Base-by-base conservation (phyloP, 192 early-diverging fungal genomes). In the Linnemannia exigua region DNA sequence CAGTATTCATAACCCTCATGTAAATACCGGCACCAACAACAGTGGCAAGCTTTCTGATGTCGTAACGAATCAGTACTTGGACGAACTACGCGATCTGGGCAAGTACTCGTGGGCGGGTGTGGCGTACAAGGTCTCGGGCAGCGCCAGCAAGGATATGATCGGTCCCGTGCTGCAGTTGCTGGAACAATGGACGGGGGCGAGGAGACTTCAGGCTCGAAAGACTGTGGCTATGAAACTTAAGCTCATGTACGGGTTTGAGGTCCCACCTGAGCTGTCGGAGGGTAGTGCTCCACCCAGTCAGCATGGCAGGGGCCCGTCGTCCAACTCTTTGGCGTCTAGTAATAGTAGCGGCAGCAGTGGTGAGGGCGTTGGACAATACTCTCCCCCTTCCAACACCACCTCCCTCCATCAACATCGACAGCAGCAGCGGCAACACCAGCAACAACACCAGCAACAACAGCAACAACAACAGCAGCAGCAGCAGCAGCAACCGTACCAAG, bases 71-170 rank as follows among this genome's bases (percentile, higher is more conserved):
- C 47, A 48, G 31, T 72, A 72, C 17, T 52, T 61, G 3, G 77
- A 71, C 6, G 74, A 85, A 44, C 63, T 85, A 41, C 83, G 83
- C 5, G 83, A 85, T 1, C 61, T 85, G 16, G 74, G 83, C 5
- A 79, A 76, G 36, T 85, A 76, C 35, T 79, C 83, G 6, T 85
- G 83, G 83, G 83, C 77, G 3, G 83, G 83, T 11, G 83, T 76
- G 1, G 74, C 83, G 3, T 75, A 70, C 54, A 68, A 41, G 16
- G 54, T 67, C 46, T 19, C 52, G 5, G 58, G 75, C 11, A 44
- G 31, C 3, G 44, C 54, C 19, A 76, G 74, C 47, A 72, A 68
- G 58, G 83, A 85, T 58, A 85, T 85, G 83, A 58, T 85, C 0
- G 76, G 76, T 3, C 83, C 83, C 11, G 83, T 85, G 0, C 50